Evolutionary conservation across 768 basidiomycete species (phyloP).

Genomic region (Lactarius hatsudake): DNA sequence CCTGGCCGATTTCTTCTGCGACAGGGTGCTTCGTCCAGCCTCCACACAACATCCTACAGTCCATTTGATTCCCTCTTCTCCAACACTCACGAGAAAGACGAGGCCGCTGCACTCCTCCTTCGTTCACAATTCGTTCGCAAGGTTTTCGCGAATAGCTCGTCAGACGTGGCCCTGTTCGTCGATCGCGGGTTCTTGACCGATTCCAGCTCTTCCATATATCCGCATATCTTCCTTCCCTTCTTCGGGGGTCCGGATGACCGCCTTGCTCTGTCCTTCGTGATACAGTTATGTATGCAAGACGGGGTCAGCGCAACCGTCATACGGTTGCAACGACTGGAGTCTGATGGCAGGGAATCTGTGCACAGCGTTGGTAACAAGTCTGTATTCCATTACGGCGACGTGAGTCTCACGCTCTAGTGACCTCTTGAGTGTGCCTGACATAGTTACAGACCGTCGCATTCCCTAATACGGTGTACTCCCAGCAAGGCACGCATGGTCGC

Average conservation of each 20-base stretch:
- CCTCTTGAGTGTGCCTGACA: conserved; percentile 13
- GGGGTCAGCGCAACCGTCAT: conserved; percentile 71
- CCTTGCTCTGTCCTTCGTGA: conserved; percentile 73
- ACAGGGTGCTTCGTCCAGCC: conserved; percentile 31
- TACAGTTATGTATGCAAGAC: conserved; percentile 71
- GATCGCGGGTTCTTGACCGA: conserved; percentile 57
- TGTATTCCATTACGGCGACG: conserved; percentile 33
- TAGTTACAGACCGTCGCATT: conserved; percentile 44
- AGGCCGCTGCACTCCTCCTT: conserved; percentile 50
- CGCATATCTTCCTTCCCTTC: conserved; percentile 84
- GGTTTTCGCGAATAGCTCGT: conserved; percentile 68
- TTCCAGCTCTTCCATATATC: conserved; percentile 33
- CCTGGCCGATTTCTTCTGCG: conserved; percentile 59
- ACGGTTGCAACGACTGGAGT: conserved; percentile 49
- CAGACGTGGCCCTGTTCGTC: conserved; percentile 83
- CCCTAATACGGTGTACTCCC: conserved; percentile 72
- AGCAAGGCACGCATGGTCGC: conserved; percentile 57
- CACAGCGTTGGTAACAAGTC: conserved; percentile 32
- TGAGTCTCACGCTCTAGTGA: conserved; percentile 26
- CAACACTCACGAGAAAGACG: conserved; percentile 44
- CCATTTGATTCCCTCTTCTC: conserved; percentile 83
- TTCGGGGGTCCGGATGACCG: conserved; percentile 95
- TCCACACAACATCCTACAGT: conserved; percentile 36
- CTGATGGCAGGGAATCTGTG: conserved; percentile 34
- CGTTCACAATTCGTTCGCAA: conserved; percentile 85